These are phyloP conservation scores for Phytophthora pistaciae DNA, from an alignment of 352 stramenopile species.

Conservation along the genomic window DNA sequence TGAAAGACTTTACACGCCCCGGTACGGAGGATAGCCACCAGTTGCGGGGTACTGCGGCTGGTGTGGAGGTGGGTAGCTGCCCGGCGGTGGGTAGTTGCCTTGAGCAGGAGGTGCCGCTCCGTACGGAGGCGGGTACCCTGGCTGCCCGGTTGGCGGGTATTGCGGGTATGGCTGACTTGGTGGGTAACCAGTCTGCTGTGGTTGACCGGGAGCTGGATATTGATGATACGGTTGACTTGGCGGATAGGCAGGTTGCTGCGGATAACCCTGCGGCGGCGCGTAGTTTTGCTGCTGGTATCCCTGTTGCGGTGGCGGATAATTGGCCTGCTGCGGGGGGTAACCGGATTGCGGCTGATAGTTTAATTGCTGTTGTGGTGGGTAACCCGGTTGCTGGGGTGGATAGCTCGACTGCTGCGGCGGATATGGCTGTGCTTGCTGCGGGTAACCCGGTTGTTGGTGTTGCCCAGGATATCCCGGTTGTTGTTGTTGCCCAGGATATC, in stretches of 20 bases:
- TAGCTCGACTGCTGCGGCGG: neutral
- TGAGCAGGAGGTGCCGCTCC: constrained; percentile 41
- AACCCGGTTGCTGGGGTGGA: constrained; percentile 17
- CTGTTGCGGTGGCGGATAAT: constrained; percentile 31
- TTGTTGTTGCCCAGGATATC: constrained; percentile 32
- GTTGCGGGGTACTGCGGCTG: constrained; percentile 32
- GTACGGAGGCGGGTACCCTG: constrained; percentile 39
- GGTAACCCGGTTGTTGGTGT: constrained; percentile 36
- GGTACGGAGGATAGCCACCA: constrained; percentile 40
- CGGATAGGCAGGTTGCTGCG: constrained; percentile 33
- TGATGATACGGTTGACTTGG: constrained; percentile 29
- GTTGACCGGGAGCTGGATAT: constrained; percentile 26
- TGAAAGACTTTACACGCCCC: constrained; percentile 22
- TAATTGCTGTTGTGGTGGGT: constrained; percentile 12
- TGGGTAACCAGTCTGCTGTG: constrained; percentile 16
- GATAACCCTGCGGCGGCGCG: constrained; percentile 1
- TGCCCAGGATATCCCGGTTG: constrained; percentile 30
- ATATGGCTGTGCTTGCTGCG: constrained; percentile 18
- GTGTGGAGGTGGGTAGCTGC: constrained; percentile 22
- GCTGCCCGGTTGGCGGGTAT: constrained; percentile 38
- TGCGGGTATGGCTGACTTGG: constrained; percentile 27
- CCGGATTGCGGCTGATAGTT: constrained; percentile 29
- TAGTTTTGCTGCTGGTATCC: constrained; percentile 16
- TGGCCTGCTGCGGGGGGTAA: constrained; percentile 9
- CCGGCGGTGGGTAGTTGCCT: constrained; percentile 34